phyloP scores from a whole-genome alignment of 73 alveolate species.

The Uronychia setigera region DNA sequence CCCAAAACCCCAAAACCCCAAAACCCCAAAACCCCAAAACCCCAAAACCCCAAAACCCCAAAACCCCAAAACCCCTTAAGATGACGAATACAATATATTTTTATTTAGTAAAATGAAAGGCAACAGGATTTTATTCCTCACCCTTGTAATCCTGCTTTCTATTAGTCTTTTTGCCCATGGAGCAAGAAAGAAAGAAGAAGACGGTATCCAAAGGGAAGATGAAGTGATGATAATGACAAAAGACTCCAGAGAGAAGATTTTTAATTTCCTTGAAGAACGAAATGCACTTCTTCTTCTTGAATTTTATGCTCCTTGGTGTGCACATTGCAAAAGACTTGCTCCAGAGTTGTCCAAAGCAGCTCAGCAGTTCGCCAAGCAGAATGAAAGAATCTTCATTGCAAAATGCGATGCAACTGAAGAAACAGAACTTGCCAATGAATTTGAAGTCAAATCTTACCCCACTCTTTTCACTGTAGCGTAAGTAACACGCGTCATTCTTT shows the following conservation, averaged over 20 bases:
- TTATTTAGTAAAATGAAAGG: too few relatives aligned
- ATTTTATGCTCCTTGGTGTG: constrained; percentile 82
- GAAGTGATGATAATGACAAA: too few relatives aligned
- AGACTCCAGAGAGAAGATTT: neutral
- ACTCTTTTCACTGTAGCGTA: constrained; percentile 70
- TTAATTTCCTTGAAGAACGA: neutral
- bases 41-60: too few relatives aligned
- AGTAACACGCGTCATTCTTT: constrained; percentile 25
- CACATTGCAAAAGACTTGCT: constrained; percentile 64
- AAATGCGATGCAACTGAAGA: constrained; percentile 96
- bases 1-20: too few relatives aligned
- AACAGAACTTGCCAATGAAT: constrained; percentile 82
- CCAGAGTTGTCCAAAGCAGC: constrained; percentile 68
- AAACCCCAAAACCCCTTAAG: too few relatives aligned
- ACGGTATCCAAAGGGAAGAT: too few relatives aligned
- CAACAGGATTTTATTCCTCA: too few relatives aligned
- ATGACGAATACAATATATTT: too few relatives aligned
- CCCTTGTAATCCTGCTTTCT: too few relatives aligned
- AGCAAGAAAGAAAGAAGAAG: too few relatives aligned
- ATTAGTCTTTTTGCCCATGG: too few relatives aligned
- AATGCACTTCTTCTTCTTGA: constrained; percentile 1
- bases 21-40: too few relatives aligned
- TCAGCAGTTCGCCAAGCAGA: constrained; percentile 27
- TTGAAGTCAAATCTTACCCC: constrained; percentile 93
- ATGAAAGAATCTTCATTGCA: constrained; percentile 83